Base-by-base conservation (phyloP, 495 filamentous ascomycete species). In the Penicillium dipodomyicola region DNA sequence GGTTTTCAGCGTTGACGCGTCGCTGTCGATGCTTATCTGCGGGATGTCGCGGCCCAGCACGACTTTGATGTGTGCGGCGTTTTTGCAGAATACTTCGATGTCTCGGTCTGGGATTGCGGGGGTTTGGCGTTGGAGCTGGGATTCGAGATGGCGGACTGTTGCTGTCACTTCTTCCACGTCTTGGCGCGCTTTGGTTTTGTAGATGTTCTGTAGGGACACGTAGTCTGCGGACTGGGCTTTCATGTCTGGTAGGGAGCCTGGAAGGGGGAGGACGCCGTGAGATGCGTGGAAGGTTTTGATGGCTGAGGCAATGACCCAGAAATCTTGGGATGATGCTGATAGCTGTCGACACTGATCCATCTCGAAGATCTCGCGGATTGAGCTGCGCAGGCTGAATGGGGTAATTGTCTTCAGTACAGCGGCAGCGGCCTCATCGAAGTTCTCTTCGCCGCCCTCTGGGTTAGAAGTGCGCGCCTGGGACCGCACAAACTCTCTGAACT, bases 161-260 rank as follows among this genome's bases (percentile, higher is more conserved):
- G 77, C 70, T 11, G 88, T 76, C 3, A 99, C 89, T 69, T 96
- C 87, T 49, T 85, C 81, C 40, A 86, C 74, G 63, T 99, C 95
- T 57, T 81, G 74, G 27, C 87, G 86, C 30, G 95, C 90, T 67
- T 96, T 96, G 23, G 79, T 66, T 72, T 96, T 96, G 83, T 97
- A 98, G 63, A 97, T 84, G 61, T 89, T 96, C 73, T 97, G 94
- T 25, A 99, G 80, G 58, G 85, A 79, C 58, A 97, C 85, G 74
- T 99, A 99, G 60, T 96, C 91, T 46, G 82, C 85, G 19, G 91
- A 96, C 70, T 92, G 84, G 30, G 94, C 91, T 75, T 99, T 99
- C 94, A 99, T 99, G 72, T 99, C 94, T 6, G 94, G 95, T 14
- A 97, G 78, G 19, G 87, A 85, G 44, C 94, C 95, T 3, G 92